Base-by-base conservation (phyloP, 2,329 filamentous ascomycete species). In the Cercospora citrullina region DNA sequence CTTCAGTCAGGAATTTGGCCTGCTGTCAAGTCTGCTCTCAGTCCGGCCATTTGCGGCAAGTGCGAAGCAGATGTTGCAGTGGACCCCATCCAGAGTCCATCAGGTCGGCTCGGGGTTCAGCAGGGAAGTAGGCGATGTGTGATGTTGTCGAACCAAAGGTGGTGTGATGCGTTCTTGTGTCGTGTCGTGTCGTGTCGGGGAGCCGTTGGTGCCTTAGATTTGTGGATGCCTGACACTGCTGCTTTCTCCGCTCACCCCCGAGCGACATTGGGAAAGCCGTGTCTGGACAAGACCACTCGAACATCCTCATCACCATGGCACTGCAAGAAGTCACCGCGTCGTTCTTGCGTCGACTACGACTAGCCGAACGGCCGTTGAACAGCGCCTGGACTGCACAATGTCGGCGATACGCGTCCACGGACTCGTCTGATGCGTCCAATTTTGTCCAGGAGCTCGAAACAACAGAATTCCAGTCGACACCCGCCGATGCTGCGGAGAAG, bases 381-480 rank as follows among this genome's bases (percentile, higher is more conserved):
- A 65, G 64, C 18, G 69, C 69, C 5, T 74, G 72, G 70, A 69
- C 64, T 7, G 64, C 66, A 18, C 76, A 77, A 73, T 77, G 75
- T 64, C 74, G 71, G 6, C 72, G 74, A 63, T 71, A 75, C 65
- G 74, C 75, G 33, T 75, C 75, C 18, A 51, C 45, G 23, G 71
- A 69, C 28, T 65, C 71, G n/a, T 26, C 18, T 55, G 45, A 28
- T n/a, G 77, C 67, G 70, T 36, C 75, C 9, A 66, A 79, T 8
- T 83, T 85, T 7, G 77, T 87, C 26, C 84, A 87, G 8, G 67
- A 68, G 30, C 39, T 68, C 26, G 67, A 68, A 45, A 72, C 74
- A 80, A 18, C 77, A 78, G 14, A 83, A 82, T 63, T 86, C 84
- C 58, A 62, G 21, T 23, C 61, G 21, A 51, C 51, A 77, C 85